A percentile compares a stretch with the other conserved stretches of the same genome.
Conservation (phyloP, 352 stramenopile genomes). For the Phytopythium vexans region DNA sequence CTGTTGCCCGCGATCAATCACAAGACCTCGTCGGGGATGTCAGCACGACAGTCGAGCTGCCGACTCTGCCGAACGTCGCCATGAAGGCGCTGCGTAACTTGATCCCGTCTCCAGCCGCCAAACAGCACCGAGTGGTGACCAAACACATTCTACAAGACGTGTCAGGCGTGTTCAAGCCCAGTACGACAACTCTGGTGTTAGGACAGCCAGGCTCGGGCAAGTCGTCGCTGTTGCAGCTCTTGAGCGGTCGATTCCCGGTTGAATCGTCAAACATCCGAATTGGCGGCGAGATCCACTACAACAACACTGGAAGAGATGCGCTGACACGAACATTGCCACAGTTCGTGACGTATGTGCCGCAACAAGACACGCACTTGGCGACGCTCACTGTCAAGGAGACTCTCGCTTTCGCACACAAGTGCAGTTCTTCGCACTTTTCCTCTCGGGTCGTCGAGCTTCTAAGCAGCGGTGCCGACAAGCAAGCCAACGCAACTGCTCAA, state of each 20-base stretch:
- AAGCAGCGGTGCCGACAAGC: background rate
- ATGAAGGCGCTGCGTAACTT: constrained; percentile 10
- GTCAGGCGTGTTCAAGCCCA: constrained; percentile 38
- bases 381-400: constrained; percentile 72
- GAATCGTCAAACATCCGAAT: constrained; percentile 15
- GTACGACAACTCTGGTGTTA: constrained; percentile 39
- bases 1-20: constrained; percentile 3
- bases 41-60: constrained; percentile 14
- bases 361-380: constrained; percentile 55
- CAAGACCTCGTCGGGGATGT: background rate
- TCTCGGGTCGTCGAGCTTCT: constrained; percentile 43
- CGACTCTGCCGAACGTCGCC: constrained; percentile 27
- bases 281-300: constrained; percentile 31
- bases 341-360: constrained; percentile 36
- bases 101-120: constrained; percentile 5
- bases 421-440: constrained; percentile 33
- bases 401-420: constrained; percentile 89
- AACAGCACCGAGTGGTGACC: constrained; percentile 1
- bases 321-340: constrained; percentile 26
- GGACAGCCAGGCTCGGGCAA: constrained; percentile 48
- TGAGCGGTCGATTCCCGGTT: constrained; percentile 34
- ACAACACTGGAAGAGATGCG: constrained; percentile 18
- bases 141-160: constrained; percentile 36
- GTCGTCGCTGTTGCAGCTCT: constrained; percentile 35
- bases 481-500: constrained; percentile 25